These are phyloP conservation scores for Kwoniella europaea DNA, from an alignment of 768 basidiomycete species.

Conservation along the genomic window DNA sequence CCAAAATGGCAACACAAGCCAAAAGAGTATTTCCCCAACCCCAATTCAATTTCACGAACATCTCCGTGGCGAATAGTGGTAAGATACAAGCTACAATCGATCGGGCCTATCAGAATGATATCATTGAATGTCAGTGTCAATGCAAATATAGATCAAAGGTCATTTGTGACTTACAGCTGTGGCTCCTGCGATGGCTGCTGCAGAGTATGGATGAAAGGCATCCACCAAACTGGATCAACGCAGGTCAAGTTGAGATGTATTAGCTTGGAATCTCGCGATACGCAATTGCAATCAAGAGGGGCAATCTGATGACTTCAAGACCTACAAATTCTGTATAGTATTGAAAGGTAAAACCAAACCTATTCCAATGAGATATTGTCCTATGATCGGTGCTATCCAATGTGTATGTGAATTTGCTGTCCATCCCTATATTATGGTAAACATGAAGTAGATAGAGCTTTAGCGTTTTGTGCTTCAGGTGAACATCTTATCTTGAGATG, in stretches of 20 bases:
- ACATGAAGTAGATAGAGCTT: no score
- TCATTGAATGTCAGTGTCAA: no score
- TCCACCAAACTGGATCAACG: constrained; percentile 43
- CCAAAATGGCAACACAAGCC: constrained; percentile 40
- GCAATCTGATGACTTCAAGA: neutral
- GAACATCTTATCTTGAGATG: no score
- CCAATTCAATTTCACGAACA: constrained; percentile 51
- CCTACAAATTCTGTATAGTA: constrained; percentile 50
- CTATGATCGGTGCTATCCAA: constrained; percentile 52
- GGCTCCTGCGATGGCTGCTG: constrained; percentile 48
- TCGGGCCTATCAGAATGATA: constrained; percentile 11
- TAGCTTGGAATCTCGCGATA: neutral
- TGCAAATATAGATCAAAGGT: no score
- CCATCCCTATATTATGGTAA: constrained; percentile 38
- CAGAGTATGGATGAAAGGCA: constrained; percentile 55
- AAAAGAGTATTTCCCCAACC: constrained; percentile 51
- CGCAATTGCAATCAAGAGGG: neutral
- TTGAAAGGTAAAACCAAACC: constrained; percentile 54
- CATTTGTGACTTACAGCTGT: constrained; percentile 38
- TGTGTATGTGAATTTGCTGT: constrained; percentile 46
- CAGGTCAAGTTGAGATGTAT: neutral
- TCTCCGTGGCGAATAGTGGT: constrained; percentile 43
- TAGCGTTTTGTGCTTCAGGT: no score
- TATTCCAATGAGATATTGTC: constrained; percentile 33
- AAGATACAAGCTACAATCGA: constrained; percentile 45